Base-by-base conservation (phyloP, 2,329 filamentous ascomycete genomes). In the Aureobasidium zeae region DNA sequence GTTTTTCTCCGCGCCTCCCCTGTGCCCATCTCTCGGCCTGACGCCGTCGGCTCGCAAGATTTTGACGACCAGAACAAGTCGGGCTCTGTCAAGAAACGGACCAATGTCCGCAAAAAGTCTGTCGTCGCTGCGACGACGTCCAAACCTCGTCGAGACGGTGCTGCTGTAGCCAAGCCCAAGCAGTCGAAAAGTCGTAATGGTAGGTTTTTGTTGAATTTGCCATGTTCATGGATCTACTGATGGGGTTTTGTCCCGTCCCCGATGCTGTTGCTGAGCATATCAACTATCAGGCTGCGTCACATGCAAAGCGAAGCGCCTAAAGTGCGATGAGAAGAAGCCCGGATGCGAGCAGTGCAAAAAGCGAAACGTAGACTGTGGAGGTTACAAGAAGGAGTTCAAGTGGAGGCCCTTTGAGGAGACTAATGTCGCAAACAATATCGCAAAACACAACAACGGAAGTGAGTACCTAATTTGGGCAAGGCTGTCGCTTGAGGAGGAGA, bases 181-280 rank as follows among this genome's bases (percentile, higher is more conserved):
- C 80, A 83, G 63, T 81, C 79, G 48, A 85, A 85, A 62, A 83
- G 79, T 64, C 77, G 81, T 53, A 83, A 84, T 67, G 81, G 80
- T 83, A 76, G 54, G 45, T 26, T n/a, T n/a, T n/a, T n/a, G n/a
- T n/a, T 11, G 11, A 16, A 13, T 16, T 10, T 22, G 21, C 22
- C 6, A n/a, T 25, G 34, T 5, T 20, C 39, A n/a, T 21, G 13
- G 11, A 25, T 36, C n/a, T n/a, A n/a, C 42, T 37, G 32, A 31
- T 24, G 19, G 19, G n/a, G n/a, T n/a, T n/a, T n/a, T n/a, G n/a
- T n/a, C n/a, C n/a, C n/a, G n/a, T n/a, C 11, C 17, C 13, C 25
- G 30, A 33, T 29, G 20, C 15, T 11, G n/a, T 17, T 44, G 33
- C 46, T 48, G 48, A 54, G 57, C 44, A 51, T 30, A 39, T 47